These are phyloP conservation scores for Cercis canadensis DNA, from an alignment of 306 rosid species.

Conservation along the genomic window DNA sequence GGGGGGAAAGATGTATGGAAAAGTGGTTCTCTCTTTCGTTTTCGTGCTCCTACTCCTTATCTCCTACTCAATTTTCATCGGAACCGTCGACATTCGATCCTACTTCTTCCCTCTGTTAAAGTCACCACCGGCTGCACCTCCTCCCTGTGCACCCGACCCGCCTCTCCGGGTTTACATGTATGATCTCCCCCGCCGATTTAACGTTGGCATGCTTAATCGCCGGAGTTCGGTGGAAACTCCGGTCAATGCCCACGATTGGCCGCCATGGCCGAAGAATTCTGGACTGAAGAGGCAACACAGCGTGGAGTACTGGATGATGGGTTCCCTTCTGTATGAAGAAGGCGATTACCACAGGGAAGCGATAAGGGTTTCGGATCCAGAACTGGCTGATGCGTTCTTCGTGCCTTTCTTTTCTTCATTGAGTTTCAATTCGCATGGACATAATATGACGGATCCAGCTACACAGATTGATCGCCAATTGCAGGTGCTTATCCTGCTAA, in stretches of 20 bases:
- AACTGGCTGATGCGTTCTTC: conserved; percentile 78
- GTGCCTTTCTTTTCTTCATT: conserved; percentile 94
- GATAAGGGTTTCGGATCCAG: conserved; percentile 87
- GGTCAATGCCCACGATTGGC: conserved; percentile 61
- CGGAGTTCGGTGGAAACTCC: conserved; percentile 55
- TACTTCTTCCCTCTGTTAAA: conserved; percentile 66
- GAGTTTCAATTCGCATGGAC: conserved; percentile 91
- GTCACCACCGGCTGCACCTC: conserved; percentile 33
- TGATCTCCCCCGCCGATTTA: conserved; percentile 94
- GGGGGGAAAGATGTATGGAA: conserved; percentile 51
- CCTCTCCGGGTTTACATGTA: conserved; percentile 85
- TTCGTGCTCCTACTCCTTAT: conserved; percentile 58
- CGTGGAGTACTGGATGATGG: conserved; percentile 99
- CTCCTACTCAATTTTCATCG: conserved; percentile 68
- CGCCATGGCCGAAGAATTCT: conserved; percentile 80
- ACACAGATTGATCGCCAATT: conserved; percentile 77
- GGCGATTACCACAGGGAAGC: conserved; percentile 55
- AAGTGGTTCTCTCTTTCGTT: conserved; percentile 53
- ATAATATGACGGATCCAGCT: conserved; percentile 83
- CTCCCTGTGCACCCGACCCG: conserved; percentile 46
- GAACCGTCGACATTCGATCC: conserved; percentile 67
- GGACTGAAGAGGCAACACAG: conserved; percentile 92
- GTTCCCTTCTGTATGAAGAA: conserved; percentile 67
- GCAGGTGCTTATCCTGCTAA: conserved; percentile 59
- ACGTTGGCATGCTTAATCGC: conserved; percentile 76